phyloP scores from a whole-genome alignment of 345 rosid species.

The Garcia nutans region DNA sequence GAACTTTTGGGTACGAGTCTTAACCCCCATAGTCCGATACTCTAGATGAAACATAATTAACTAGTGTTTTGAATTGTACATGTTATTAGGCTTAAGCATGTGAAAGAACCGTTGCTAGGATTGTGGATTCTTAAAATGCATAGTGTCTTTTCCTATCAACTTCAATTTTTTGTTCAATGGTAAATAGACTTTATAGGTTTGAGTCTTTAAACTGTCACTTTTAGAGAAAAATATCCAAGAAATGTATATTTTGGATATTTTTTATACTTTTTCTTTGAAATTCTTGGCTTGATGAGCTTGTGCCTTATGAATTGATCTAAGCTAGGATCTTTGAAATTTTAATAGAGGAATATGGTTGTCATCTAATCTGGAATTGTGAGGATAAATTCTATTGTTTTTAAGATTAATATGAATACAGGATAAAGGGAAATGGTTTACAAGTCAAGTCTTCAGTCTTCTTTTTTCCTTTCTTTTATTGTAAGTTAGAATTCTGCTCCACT shows the following conservation, averaged over 20 bases:
- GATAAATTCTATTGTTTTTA: slow-evolving; percentile 7
- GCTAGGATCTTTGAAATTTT: too few relatives aligned
- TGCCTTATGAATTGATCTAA: too few relatives aligned
- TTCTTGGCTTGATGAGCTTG: too few relatives aligned
- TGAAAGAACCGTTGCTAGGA: background rate
- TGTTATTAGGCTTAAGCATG: background rate
- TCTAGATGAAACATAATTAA: too few relatives aligned
- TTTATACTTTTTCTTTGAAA: background rate
- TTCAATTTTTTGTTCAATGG: background rate
- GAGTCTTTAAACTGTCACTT: background rate
- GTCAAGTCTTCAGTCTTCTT: background rate
- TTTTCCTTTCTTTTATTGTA: background rate
- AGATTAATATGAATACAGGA: background rate
- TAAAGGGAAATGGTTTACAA: background rate
- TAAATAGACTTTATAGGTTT: background rate
- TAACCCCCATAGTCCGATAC: too few relatives aligned
- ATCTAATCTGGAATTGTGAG: background rate
- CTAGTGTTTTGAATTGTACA: background rate
- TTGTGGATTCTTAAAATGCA: background rate
- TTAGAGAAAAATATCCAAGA: background rate
- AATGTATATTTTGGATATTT: background rate
- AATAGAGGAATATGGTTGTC: background rate
- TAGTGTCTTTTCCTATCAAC: background rate
- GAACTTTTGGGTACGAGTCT: too few relatives aligned
- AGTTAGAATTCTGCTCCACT: too few relatives aligned